Base-by-base conservation (phyloP, 768 basidiomycete species). In the Boletus rubroflammeus region DNA sequence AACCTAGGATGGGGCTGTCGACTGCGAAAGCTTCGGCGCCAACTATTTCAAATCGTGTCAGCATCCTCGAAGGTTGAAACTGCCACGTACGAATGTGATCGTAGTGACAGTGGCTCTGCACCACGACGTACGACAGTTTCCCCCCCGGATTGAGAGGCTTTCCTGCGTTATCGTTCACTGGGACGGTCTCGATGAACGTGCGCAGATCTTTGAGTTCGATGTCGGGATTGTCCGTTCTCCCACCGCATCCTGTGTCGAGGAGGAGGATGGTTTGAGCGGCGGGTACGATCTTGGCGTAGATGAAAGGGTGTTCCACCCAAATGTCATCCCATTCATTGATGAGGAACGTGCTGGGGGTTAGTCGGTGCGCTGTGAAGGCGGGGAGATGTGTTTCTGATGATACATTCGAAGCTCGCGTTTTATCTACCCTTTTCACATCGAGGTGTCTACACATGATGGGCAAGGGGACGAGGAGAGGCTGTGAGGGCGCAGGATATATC, bases 231-330 rank as follows among this genome's bases (percentile, higher is more conserved):
- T 69, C 61, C 3, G 79, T 76, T 43, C 63, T 69, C 5, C 81
- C 81, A 19, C 81, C 81, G 35, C 80, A 82, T 35, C 81, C 82
- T 15, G 79, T 81, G 62, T 83, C 82, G 42, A 82, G 67, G 34
- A 83, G 58, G 10, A 84, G 67, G 47, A 82, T 66, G 2, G 77
- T 76, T 25, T 66, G 66, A 5, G 73, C 69, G 10, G 61, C 57
- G 29, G 73, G 70, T 9, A 77, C 57, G 40, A 76, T 50, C 60
- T 79, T 82, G 53, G 71, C 78, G 61, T 81, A 83, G 55, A 84
- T 82, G 65, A 79, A 76, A 3, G 81, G 80, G 49, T 75, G 75
- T 60, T 84, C 81, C 15, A 67, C 67, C 64, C 75, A 83, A 29
- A 78, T 64, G 55, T 82, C 81, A 47, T 80, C 67, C 67, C 74